A percentile compares a stretch with the other conserved stretches of the same genome.
Conservation (phyloP, 805 yeast genomes). For the Zygotorulaspora florentina region DNA sequence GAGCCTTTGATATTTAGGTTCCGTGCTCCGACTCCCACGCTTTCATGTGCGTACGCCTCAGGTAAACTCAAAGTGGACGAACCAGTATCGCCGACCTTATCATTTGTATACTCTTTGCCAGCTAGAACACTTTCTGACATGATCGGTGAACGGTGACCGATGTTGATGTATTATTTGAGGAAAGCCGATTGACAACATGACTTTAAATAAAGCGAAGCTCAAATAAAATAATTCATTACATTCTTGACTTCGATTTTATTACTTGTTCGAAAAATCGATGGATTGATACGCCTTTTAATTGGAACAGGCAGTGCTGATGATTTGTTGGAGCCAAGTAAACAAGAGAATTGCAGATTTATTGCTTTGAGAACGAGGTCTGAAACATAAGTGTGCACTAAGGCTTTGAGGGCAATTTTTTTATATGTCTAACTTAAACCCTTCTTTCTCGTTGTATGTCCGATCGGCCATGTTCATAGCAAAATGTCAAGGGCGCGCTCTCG, state of each 20-base stretch:
- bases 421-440: neutral
- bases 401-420: no score
- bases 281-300: neutral
- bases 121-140: neutral
- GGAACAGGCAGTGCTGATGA: neutral
- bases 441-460: neutral
- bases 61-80: constrained; percentile 3
- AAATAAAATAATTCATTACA: no score
- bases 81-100: neutral
- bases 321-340: neutral
- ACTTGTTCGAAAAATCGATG: no score
- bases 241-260: no score
- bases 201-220: constrained; percentile 1
- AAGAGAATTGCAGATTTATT: neutral
- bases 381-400: no score
- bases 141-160: no score
- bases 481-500: neutral
- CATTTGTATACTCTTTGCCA: neutral
- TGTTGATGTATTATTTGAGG: no score
- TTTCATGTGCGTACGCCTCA: constrained; percentile 9
- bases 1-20: constrained; percentile 10
- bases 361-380: neutral
- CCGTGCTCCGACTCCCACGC: constrained; percentile 2
- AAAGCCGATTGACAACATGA: neutral
- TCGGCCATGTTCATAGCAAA: neutral